phyloP scores from a whole-genome alignment of 306 rosid species.

The Lathyrus sativus region DNA sequence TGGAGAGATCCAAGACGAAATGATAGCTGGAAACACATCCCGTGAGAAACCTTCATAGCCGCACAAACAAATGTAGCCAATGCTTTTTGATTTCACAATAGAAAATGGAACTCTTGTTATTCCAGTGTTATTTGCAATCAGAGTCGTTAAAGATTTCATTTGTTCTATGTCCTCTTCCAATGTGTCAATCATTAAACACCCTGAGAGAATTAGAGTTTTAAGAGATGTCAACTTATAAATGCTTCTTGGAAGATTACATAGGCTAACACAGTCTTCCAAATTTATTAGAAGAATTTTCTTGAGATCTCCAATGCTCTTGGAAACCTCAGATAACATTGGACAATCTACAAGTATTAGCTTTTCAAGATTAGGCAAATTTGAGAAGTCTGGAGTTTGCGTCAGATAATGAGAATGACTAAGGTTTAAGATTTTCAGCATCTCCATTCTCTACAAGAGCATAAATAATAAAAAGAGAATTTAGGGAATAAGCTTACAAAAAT shows the following conservation, averaged over 20 bases:
- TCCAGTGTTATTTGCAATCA: conserved; percentile 11
- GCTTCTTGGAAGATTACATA: background rate
- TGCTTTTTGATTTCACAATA: background rate
- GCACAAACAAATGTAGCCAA: background rate
- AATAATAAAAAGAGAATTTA: too few species aligned
- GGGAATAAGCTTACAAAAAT: background rate
- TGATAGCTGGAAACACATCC: conserved; percentile 8
- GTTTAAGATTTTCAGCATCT: background rate
- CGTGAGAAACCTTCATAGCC: conserved; percentile 5
- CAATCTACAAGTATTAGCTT: background rate
- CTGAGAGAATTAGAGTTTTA: background rate
- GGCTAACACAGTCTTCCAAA: conserved; percentile 9
- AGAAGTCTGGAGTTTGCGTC: background rate
- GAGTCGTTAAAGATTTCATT: conserved; percentile 3
- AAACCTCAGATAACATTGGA: background rate
- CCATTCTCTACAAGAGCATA: background rate
- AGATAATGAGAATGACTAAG: conserved; percentile 18
- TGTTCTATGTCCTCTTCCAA: background rate
- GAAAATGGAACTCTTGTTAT: background rate
- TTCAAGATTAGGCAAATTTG: conserved; percentile 19
- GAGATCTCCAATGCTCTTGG: background rate
- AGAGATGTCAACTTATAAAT: conserved; percentile 10
- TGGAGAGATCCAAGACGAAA: conserved; percentile 19
- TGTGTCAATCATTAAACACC: conserved; percentile 3
- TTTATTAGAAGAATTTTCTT: background rate